Conservation (phyloP, 371 early-diverging fungal species). For the Apophysomyces variabilis region DNA sequence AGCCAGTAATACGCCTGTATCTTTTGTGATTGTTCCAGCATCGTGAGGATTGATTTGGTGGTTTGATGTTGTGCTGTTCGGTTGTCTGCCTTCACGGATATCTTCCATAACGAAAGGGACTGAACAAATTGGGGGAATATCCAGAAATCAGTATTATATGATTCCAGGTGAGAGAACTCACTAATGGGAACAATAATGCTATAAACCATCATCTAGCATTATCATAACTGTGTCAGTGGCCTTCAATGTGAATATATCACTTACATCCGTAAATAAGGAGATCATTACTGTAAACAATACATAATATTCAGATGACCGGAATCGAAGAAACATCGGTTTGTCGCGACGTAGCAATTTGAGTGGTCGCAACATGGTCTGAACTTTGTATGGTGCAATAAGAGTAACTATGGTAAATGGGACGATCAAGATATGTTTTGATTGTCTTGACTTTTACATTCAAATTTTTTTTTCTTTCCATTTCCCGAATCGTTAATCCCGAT, state of each 20-base stretch:
- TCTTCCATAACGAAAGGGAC: conserved; percentile 71
- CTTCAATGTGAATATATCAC: background rate
- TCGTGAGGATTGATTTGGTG: conserved; percentile 3
- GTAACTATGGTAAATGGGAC: no score
- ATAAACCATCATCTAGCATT: conserved; percentile 64
- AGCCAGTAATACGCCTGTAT: conserved; percentile 74
- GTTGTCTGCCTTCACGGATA: conserved; percentile 28
- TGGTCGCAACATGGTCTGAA: no score
- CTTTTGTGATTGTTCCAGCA: conserved; percentile 46
- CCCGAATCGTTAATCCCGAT: no score
- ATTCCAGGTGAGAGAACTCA: conserved; percentile 7
- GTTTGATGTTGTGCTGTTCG: background rate
- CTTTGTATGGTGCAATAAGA: no score
- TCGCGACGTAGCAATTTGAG: background rate
- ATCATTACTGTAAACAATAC: background rate
- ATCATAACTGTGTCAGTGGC: background rate
- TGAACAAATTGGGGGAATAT: background rate
- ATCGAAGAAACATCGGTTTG: background rate
- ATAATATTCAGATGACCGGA: background rate
- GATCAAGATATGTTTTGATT: no score
- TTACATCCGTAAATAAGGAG: conserved; percentile 7
- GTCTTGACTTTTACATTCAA: no score
- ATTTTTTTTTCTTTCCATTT: no score
- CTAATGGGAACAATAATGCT: conserved; percentile 77
- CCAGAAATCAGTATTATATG: background rate